Evolutionary conservation across 1,284 basidiomycete species (phyloP), one percentile per base, ranked within the genome.

Genomic region (Pascua sp.): DNA sequence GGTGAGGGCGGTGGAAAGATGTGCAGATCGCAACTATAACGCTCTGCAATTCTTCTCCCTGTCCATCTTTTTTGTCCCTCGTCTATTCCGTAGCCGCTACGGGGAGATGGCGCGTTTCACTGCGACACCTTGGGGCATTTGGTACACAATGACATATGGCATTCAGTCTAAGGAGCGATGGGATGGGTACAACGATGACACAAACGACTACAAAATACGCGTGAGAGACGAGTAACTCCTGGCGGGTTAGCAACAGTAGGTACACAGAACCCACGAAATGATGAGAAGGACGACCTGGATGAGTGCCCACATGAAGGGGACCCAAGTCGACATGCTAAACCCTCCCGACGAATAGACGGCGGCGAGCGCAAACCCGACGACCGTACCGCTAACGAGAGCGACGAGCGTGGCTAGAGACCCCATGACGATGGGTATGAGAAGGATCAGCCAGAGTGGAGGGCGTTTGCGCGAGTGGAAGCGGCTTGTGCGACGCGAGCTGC

Each of bases 271-370:
- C 36, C 56, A 75, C 74, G 72, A 68, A 50, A 90, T 79, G 56
- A 89, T 79, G 11, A 85, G 82, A 40, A 89, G 78, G 17, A 87
- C 75, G 37, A 85, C 84, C 64, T 87, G 85, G 57, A 90, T 82
- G 37, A 87, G 70, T 8, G 84, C 88, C 78, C 88, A 84, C 36
- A 90, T 67, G 67, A 91, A 88, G 7, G 90, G 90, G 48, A 91
- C 81, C 89, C 89, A 90, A 85, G 90, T 91, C 11, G 88, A 90
- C 83, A 92, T 86, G 61, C 84, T 82, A 65, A 86, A 90, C 38
- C 81, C 76, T 2, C 81, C 88, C 0, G 87, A 83, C 43, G 79
- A 80, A 73, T 85, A 91, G 16, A 91, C 75, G 1, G 85, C 88
- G 18, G 83, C 83, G 42, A 88, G 78, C 5, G 85, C 78, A 65